These are phyloP conservation scores for Aristolochia californica DNA, from an alignment of 164 flowering plant species.

Conservation along the genomic window DNA sequence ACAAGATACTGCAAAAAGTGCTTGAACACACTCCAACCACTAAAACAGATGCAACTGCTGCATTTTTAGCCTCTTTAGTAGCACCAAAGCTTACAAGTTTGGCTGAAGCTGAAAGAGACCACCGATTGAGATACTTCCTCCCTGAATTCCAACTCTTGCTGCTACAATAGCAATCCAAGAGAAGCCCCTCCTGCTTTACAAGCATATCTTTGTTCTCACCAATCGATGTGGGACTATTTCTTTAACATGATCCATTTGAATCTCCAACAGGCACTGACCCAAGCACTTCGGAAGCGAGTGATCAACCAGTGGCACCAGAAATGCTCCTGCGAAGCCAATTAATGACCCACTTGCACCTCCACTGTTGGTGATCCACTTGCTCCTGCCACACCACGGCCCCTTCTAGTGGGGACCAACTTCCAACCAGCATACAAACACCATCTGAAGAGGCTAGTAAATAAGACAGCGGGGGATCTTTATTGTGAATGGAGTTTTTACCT, in stretches of 20 bases:
- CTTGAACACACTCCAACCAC: conserved; percentile 52
- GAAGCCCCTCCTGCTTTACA: conserved; percentile 61
- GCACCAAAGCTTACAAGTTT: conserved; percentile 84
- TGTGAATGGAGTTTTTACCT: no score
- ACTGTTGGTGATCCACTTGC: not conserved
- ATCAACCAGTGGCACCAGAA: not conserved
- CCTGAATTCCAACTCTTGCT: conserved; percentile 70
- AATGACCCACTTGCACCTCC: not conserved
- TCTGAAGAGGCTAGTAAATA: not conserved
- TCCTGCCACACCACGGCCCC: not conserved
- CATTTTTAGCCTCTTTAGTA: conserved; percentile 83
- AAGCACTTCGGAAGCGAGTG: not conserved
- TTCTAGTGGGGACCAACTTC: not conserved
- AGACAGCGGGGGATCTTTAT: not conserved
- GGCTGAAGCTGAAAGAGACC: conserved; percentile 80
- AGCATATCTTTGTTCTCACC: conserved; percentile 31
- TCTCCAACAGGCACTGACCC: not conserved
- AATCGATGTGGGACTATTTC: not conserved
- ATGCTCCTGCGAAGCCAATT: not conserved
- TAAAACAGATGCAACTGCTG: conserved; percentile 83
- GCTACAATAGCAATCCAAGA: conserved; percentile 40
- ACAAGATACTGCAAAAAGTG: conserved; percentile 77
- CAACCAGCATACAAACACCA: not conserved
- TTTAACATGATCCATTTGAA: not conserved
- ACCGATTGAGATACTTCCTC: conserved; percentile 89